These are phyloP conservation scores for Solanum aculeatissimum DNA, from an alignment of 305 asterid species.

Conservation along the genomic window DNA sequence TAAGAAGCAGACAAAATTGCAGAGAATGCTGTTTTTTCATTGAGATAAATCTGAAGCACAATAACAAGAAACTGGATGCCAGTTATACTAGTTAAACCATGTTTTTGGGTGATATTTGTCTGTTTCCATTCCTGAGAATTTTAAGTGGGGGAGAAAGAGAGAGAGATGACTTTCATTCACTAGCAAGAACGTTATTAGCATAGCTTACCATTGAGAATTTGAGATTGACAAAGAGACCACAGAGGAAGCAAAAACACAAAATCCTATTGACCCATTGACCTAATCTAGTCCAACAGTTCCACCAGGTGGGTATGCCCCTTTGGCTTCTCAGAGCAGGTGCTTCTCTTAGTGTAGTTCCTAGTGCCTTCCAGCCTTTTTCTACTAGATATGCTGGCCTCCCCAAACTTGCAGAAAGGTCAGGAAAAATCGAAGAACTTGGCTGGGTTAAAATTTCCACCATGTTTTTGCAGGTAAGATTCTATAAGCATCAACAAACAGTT, in stretches of 20 bases:
- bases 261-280: background rate
- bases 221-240: background rate
- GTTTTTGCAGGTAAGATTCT: background rate
- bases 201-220: background rate
- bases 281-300: background rate
- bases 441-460: background rate
- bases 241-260: background rate
- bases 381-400: background rate
- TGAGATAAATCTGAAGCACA: background rate
- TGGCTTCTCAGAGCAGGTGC: background rate
- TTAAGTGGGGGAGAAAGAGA: background rate
- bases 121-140: background rate
- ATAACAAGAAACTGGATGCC: background rate
- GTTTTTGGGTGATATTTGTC: background rate
- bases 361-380: background rate
- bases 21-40: background rate
- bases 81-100: background rate
- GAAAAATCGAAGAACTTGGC: background rate
- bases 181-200: background rate
- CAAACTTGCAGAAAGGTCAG: background rate
- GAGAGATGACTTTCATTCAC: background rate
- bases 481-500: background rate
- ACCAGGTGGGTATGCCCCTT: background rate
- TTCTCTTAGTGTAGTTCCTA: background rate
- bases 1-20: background rate